phyloP scores from a whole-genome alignment of 768 basidiomycete species.

The Termitomyces sp. region DNA sequence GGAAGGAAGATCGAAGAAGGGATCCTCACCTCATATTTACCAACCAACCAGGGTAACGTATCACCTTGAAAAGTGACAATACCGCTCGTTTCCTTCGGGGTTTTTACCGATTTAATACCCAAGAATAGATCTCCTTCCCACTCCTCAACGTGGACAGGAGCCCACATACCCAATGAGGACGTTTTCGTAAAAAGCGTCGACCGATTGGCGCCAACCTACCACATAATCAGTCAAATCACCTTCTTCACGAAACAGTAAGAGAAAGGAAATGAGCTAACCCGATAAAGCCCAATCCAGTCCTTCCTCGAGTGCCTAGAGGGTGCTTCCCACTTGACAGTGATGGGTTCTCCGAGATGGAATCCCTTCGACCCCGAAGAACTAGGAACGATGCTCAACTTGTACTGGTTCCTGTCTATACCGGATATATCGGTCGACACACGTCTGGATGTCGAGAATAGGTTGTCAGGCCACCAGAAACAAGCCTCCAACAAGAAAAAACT shows the following conservation, averaged over 20 bases:
- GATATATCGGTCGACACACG: conserved; percentile 83
- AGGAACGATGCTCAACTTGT: conserved; percentile 62
- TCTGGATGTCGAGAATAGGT: conserved; percentile 33
- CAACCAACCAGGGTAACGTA: conserved; percentile 82
- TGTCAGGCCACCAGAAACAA: conserved; percentile 1
- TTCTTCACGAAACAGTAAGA: neutral
- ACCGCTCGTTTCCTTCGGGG: conserved; percentile 51
- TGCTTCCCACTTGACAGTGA: conserved; percentile 83
- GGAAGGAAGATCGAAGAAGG: neutral
- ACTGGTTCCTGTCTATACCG: conserved; percentile 75
- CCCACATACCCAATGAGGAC: conserved; percentile 88
- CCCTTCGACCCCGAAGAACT: conserved; percentile 47
- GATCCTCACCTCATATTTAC: conserved; percentile 74
- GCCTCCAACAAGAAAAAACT: conserved; percentile 24
- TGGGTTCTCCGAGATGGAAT: conserved; percentile 91
- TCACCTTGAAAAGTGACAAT: conserved; percentile 73
- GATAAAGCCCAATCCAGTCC: conserved; percentile 96
- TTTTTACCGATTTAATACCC: conserved; percentile 36
- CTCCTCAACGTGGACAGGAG: conserved; percentile 86
- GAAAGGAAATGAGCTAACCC: conserved; percentile 40
- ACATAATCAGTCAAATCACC: conserved; percentile 4
- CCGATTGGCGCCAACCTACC: conserved; percentile 83
- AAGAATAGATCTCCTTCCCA: conserved; percentile 87
- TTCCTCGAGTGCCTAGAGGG: conserved; percentile 82
- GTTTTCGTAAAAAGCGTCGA: conserved; percentile 80